Conservation (phyloP, 176 grass and related monocot species). For the Aegilops umbellulata region DNA sequence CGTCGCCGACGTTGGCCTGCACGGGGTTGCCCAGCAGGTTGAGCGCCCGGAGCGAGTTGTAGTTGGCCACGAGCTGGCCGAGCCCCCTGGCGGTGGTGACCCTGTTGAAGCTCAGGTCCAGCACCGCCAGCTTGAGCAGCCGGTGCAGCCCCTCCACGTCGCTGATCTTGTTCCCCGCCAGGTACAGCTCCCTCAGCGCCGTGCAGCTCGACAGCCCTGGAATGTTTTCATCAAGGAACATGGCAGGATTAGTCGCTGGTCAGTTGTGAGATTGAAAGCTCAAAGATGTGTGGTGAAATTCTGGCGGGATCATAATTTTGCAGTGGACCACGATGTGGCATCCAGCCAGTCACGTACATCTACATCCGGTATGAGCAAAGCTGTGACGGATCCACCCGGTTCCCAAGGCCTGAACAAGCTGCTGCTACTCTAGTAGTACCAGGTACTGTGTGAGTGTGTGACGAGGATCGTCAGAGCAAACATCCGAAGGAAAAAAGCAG, state of each 20-base stretch:
- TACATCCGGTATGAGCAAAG: too few species aligned
- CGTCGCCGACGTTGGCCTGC: conserved; percentile 73
- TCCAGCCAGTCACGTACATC: too few species aligned
- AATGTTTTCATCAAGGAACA: too few species aligned
- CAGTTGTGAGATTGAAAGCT: too few species aligned
- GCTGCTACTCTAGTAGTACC: too few species aligned
- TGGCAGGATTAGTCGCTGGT: too few species aligned
- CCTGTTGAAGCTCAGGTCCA: conserved; percentile 87
- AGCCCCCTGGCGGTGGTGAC: conserved; percentile 78
- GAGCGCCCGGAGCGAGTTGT: conserved; percentile 70
- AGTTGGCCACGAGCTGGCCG: conserved; percentile 92
- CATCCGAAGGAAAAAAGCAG: neutral
- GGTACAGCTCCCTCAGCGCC: conserved; percentile 83
- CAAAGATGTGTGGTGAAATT: too few species aligned
- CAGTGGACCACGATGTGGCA: too few species aligned
- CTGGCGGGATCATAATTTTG: neutral
- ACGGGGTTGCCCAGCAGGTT: conserved; percentile 83
- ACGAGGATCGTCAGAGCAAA: neutral
- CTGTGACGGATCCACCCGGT: too few species aligned
- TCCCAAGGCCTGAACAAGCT: too few species aligned
- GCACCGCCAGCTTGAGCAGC: conserved; percentile 69
- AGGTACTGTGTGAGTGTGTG: neutral
- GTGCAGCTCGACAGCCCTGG: conserved; percentile 73
- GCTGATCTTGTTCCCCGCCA: conserved; percentile 93
- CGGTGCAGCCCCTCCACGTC: conserved; percentile 88